Evolutionary conservation across 164 flowering plant genomes (phyloP).

Genomic region (Chloranthus sessilifolius): DNA sequence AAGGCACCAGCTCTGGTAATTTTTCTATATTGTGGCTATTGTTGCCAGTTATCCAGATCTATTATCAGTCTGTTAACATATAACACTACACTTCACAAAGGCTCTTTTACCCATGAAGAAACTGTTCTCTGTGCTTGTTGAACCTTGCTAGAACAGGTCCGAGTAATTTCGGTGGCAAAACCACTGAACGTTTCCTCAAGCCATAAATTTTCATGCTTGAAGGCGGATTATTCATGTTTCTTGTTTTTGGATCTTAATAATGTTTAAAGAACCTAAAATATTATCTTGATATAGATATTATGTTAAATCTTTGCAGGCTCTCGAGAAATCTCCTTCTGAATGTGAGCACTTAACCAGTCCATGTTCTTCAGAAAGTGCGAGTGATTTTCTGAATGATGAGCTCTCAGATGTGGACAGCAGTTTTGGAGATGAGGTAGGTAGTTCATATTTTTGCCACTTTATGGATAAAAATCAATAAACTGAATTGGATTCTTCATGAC

Average conservation of each 20-base stretch:
- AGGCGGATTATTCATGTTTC: background rate
- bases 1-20: no score
- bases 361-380: conserved; percentile 3
- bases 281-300: background rate
- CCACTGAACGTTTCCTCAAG: background rate
- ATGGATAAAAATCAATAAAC: no score
- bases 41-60: background rate
- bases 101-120: background rate
- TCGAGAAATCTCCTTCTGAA: conserved; percentile 9
- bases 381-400: conserved; percentile 4
- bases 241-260: background rate
- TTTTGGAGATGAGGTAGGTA: conserved; percentile 6
- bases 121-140: background rate
- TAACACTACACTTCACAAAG: background rate
- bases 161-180: background rate
- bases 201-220: conserved; percentile 1
- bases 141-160: background rate
- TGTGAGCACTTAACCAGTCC: background rate
- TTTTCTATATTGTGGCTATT: background rate
- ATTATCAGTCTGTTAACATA: background rate
- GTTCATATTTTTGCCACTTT: background rate
- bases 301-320: conserved; percentile 10
- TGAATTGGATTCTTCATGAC: background rate
- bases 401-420: background rate
- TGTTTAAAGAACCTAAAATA: background rate